Base-by-base conservation (phyloP, 129 eudicot species). In the Arctium minus region DNA sequence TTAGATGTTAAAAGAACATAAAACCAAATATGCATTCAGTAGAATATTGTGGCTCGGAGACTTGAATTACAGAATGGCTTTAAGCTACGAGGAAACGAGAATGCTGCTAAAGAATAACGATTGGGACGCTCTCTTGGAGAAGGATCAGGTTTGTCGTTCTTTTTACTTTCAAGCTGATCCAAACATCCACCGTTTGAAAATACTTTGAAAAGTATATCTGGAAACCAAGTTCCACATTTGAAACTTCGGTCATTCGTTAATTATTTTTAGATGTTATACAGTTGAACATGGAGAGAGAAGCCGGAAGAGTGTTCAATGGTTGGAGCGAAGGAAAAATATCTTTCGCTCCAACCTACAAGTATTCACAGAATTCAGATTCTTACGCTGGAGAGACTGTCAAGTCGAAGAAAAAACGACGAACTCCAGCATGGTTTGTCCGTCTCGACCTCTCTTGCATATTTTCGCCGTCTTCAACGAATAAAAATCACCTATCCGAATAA, bases 41-140 rank as follows among this genome's bases (percentile, higher is more conserved):
- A 88, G 94, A 29, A 44, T 90, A 71, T 86, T 92, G 27, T 92
- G 97, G 97, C 83, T 92, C 64, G 97, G 97, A 32, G 97, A 92
- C 88, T 81, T 92, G 73, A 92, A 92, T 76, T 92, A 92, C 64
- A 86, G 97, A 27, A 80, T 92, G 69, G 82, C 90, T 53, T 79
- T 90, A 81, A 89, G 92, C 79, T 90, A 92, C 27, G 88, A 85
- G 18, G 88, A 88, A 76, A 81, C 97, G 10, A 87, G 81, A 56
- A 48, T 65, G 56, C 73, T 90, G 40, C 71, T 92, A 30, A 92
- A 88, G 84, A 91, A 87, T 18, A 90, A 82, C 70, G 87, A 90
- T 74, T 92, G 94, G 97, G 90, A 89, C 38, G 73, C 92, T 46
- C 89, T 92, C 74, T 83, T 92, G 56, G 72, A 90, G 56, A 92